Base-by-base conservation (phyloP, 805 yeast species). In the Diddensiella transvaalensis region DNA sequence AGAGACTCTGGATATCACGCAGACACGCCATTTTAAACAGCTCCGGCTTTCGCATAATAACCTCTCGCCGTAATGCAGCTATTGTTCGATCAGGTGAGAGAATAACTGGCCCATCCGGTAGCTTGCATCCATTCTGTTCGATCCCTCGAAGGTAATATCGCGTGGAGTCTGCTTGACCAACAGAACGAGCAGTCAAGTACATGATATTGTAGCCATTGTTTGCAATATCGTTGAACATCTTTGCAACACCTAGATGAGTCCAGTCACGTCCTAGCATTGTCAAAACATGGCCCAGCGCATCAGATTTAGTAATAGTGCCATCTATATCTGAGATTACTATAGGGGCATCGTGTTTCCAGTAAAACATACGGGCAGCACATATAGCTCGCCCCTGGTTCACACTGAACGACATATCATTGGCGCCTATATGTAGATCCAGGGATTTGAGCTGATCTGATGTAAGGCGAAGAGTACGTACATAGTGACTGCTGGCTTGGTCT, bases 1-100 rank as follows among this genome's bases (percentile, higher is more conserved):
- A 91, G 18, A 93, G 71, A 40, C 82, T 77, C 60, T 81, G 80
- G 51, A 93, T 82, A 69, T 93, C 99, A 47, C 83, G 81, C 52
- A 93, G 71, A 66, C 98, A 91, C 1, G 99, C 96, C 90, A 93
- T 93, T 61, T 93, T 93, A 74, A 93, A 93, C n/a, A 93, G 93
- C 66, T 93, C 98, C 0, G 99, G 99, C 62, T 91, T 91, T 56
- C 90, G 87, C 61, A 91, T 69, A 40, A 93, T 91, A 22, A 93
- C 95, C 63, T 93, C 99, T 54, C 99, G 76, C 58, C 79, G 78
- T 47, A 93, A 70, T 0, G 99, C 99, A 2, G 98, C 98, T 72
- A 93, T 87, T 0, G 98, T 91, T 58, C 99, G 69, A 67, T 93
- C 99, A 0, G 99, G 99, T 30, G 96, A 86, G 44, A 93, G 70